A percentile compares a stretch with the other conserved stretches of the same genome.
These are phyloP conservation scores for Toxicodendron radicans DNA, from an alignment of 345 rosid species.

Conservation along the genomic window DNA sequence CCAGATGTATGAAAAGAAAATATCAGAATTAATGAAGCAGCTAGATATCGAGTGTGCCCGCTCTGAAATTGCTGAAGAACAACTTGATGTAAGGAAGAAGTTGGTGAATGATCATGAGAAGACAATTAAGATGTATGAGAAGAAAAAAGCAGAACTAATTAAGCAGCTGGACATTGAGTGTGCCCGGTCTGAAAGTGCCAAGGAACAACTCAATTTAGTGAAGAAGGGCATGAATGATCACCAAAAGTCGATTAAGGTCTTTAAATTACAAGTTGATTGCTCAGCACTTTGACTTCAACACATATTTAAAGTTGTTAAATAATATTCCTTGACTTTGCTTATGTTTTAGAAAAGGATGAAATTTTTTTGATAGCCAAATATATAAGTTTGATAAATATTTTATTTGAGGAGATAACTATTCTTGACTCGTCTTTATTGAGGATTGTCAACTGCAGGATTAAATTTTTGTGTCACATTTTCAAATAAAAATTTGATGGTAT, in stretches of 20 bases:
- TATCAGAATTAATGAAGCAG: constrained; percentile 58
- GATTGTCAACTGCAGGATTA: constrained; percentile 1
- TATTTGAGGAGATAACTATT: background rate
- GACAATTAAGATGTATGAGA: constrained; percentile 57
- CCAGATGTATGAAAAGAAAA: constrained; percentile 75
- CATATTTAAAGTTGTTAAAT: no score
- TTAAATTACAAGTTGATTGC: constrained; percentile 21
- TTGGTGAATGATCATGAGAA: constrained; percentile 51
- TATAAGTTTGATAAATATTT: background rate
- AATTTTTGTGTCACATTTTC: background rate
- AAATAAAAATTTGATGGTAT: background rate
- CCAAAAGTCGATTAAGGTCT: constrained; percentile 50
- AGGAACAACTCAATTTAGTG: constrained; percentile 47
- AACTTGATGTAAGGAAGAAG: constrained; percentile 46
- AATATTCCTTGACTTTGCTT: no score
- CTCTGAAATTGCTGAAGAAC: constrained; percentile 46
- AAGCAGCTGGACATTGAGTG: constrained; percentile 59
- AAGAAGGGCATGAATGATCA: constrained; percentile 52
- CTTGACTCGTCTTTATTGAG: background rate
- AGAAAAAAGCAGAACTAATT: constrained; percentile 58
- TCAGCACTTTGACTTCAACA: background rate
- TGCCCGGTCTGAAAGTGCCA: constrained; percentile 35
- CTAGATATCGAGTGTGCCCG: constrained; percentile 51
- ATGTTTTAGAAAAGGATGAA: no score
- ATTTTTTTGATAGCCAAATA: no score